Conservation (phyloP, 176 grass and related monocot species). For the Aegilops umbellulata region DNA sequence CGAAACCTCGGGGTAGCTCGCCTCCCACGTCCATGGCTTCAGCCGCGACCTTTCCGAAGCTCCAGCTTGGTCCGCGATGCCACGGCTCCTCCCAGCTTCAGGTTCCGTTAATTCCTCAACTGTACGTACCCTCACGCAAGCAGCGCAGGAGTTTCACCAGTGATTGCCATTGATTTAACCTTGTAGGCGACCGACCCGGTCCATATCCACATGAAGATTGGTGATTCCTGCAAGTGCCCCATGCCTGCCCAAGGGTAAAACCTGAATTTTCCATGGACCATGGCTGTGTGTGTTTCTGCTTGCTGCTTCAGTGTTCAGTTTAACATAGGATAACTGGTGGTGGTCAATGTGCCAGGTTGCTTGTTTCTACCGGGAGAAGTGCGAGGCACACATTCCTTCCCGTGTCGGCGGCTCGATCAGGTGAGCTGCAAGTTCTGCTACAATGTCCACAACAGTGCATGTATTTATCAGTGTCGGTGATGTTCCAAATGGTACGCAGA, state of each 20-base stretch:
- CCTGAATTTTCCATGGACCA: neutral
- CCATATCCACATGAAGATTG: slow-evolving; percentile 1
- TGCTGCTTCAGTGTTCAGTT: neutral
- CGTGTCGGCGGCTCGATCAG: slow-evolving; percentile 38
- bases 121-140: neutral
- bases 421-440: neutral
- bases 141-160: neutral
- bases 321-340: neutral
- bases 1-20: neutral
- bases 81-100: slow-evolving; percentile 9
- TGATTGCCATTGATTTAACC: neutral
- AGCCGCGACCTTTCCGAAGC: slow-evolving; percentile 25
- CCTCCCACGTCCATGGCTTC: slow-evolving; percentile 37
- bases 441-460: neutral
- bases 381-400: slow-evolving; percentile 10
- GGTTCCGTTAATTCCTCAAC: neutral
- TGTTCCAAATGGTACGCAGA: neutral
- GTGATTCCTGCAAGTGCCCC: neutral
- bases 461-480: neutral
- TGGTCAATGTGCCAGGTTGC: slow-evolving; percentile 26
- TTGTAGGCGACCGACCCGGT: neutral
- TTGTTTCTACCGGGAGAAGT: slow-evolving; percentile 29
- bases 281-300: neutral
- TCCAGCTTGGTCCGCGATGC: slow-evolving; percentile 9
- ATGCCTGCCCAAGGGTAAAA: slow-evolving; percentile 14